Percentiles rank a stretch among this genome's conserved stretches.
phyloP scores from a whole-genome alignment of 2,329 filamentous ascomycete genomes.

The Incumbomyces delicatus region DNA sequence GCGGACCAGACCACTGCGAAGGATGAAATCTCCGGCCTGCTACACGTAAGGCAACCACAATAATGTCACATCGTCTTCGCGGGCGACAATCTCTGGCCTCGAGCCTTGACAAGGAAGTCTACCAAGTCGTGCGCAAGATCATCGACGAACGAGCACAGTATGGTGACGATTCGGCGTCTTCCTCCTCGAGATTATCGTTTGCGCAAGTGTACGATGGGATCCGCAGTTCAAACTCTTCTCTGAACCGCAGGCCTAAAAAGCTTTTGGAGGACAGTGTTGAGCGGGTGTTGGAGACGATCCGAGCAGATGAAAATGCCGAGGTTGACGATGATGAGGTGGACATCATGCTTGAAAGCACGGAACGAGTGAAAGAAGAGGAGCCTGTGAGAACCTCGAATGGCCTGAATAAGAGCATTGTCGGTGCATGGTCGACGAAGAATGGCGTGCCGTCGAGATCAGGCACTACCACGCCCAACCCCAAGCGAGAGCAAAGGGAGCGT shows the following conservation, averaged over 20 bases:
- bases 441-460: slow-evolving; percentile 2
- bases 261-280: slow-evolving; percentile 78
- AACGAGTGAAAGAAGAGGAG: slow-evolving; percentile 21
- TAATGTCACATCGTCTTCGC: slow-evolving; percentile 2
- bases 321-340: slow-evolving; percentile 39
- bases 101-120: slow-evolving; percentile 42
- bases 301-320: slow-evolving; percentile 49
- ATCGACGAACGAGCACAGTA: slow-evolving; percentile 53
- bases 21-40: too few species aligned
- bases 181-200: slow-evolving; percentile 44
- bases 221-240: slow-evolving; percentile 73
- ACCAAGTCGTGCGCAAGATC: slow-evolving; percentile 68
- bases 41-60: too few species aligned
- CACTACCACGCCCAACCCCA: slow-evolving; percentile 10
- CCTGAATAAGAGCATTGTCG: slow-evolving; percentile 57
- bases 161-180: slow-evolving; percentile 29
- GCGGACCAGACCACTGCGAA: too few species aligned
- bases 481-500: slow-evolving; percentile 1
- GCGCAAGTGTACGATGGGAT: slow-evolving; percentile 66
- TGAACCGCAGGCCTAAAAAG: slow-evolving; percentile 73
- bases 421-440: slow-evolving; percentile 43
- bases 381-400: slow-evolving; percentile 39
- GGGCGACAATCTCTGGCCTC: neutral
- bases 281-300: slow-evolving; percentile 63
- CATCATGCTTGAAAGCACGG: slow-evolving; percentile 42